Conservation (phyloP, 2,329 filamentous ascomycete genomes). For the Harringtonia lauricola region DNA sequence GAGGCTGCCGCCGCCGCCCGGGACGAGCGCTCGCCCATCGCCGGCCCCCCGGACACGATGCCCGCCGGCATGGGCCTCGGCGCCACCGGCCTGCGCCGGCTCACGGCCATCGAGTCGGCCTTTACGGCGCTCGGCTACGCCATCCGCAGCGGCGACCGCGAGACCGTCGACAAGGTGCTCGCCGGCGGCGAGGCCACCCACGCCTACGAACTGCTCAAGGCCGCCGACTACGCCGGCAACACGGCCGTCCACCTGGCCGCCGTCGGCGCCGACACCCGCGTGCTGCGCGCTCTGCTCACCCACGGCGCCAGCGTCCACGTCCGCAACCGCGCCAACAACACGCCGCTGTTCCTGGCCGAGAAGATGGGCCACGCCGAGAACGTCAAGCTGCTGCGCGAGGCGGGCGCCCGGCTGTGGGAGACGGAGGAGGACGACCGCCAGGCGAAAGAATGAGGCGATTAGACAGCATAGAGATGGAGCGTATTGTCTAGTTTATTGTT, state of each 20-base stretch:
- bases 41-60: constrained; percentile 8
- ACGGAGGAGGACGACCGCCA: constrained; percentile 23
- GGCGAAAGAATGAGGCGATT: background rate
- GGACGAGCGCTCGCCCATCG: constrained; percentile 28
- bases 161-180: constrained; percentile 55
- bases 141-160: constrained; percentile 59
- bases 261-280: constrained; percentile 38
- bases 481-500: background rate
- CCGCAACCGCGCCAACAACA: constrained; percentile 54
- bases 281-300: constrained; percentile 47
- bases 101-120: constrained; percentile 44
- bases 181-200: constrained; percentile 43
- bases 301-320: constrained; percentile 57
- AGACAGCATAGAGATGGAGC: no score
- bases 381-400: constrained; percentile 42
- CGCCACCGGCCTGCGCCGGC: constrained; percentile 16
- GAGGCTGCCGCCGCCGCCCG: constrained; percentile 45
- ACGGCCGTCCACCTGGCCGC: constrained; percentile 52
- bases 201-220: constrained; percentile 49
- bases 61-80: background rate
- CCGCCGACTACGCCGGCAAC: constrained; percentile 72
- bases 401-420: constrained; percentile 49
- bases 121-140: constrained; percentile 73
- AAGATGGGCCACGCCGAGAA: constrained; percentile 43
- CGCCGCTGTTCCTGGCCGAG: constrained; percentile 52